Conservation (phyloP, 176 grass and related monocot species). For the Tuctoria greenei region DNA sequence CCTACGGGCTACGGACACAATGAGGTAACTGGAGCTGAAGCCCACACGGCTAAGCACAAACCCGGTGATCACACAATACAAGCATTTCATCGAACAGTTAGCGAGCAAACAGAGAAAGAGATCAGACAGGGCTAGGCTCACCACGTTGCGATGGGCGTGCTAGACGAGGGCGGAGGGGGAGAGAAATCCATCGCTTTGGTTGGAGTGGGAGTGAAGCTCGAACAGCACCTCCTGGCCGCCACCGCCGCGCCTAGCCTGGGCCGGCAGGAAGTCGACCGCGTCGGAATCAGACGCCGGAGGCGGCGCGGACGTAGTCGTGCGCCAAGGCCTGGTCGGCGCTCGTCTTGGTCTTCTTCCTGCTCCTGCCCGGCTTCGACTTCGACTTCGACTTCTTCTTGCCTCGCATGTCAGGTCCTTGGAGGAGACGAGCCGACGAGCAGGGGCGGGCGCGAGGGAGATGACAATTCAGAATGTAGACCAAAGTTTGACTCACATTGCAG, state of each 20-base stretch:
- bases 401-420: constrained; percentile 48
- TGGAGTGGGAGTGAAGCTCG: constrained; percentile 90
- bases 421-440: not conserved
- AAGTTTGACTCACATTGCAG: no score
- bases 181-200: constrained; percentile 84
- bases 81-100: constrained; percentile 39
- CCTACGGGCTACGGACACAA: not conserved
- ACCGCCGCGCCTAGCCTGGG: constrained; percentile 19
- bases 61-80: not conserved
- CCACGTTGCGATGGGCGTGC: constrained; percentile 77
- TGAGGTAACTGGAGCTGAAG: not conserved
- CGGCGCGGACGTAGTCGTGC: constrained; percentile 57
- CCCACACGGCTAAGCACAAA: not conserved
- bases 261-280: constrained; percentile 61
- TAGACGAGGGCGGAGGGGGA: constrained; percentile 83
- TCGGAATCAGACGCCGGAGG: constrained; percentile 12
- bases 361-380: constrained; percentile 48
- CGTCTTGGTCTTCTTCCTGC: constrained; percentile 43
- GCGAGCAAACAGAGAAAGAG: not conserved
- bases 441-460: not conserved
- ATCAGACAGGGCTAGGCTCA: not conserved
- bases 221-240: constrained; percentile 51
- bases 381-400: constrained; percentile 35
- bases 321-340: constrained; percentile 56
- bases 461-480: no score